These are phyloP conservation scores for Gamsiella multidivaricata DNA, from an alignment of 192 early-diverging fungal species.

Conservation along the genomic window DNA sequence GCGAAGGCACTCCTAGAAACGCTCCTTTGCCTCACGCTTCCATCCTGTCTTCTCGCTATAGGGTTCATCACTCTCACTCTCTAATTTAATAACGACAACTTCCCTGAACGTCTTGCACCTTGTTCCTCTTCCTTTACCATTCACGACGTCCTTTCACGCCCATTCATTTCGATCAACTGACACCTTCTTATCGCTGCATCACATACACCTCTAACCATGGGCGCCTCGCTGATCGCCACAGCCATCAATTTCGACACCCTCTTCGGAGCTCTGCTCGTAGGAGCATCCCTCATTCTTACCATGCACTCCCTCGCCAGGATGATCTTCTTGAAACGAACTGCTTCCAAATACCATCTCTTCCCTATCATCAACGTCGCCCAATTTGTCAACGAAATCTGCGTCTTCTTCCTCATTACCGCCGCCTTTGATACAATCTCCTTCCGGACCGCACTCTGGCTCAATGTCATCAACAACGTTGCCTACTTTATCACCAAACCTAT, in stretches of 20 bases:
- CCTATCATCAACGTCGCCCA: conserved; percentile 54
- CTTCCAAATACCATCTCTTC: conserved; percentile 53
- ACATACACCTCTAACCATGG: conserved; percentile 7
- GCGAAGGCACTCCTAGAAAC: too few relatives aligned
- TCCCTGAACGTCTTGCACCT: background rate
- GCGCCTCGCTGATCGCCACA: conserved; percentile 47
- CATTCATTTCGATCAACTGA: background rate
- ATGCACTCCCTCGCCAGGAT: conserved; percentile 48
- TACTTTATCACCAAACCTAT: conserved; percentile 54
- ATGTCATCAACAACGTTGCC: conserved; percentile 51
- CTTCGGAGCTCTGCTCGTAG: conserved; percentile 51
- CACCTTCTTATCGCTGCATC: background rate
- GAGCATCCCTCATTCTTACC: conserved; percentile 46
- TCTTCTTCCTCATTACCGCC: conserved; percentile 51
- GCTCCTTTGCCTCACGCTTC: background rate
- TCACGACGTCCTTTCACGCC: background rate
- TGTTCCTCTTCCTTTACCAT: background rate
- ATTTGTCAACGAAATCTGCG: conserved; percentile 43
- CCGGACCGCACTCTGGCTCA: conserved; percentile 42
- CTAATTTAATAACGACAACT: background rate
- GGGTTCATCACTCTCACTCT: background rate
- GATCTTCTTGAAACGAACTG: conserved; percentile 40
- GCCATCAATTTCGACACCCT: conserved; percentile 25
- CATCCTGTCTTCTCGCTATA: too few relatives aligned
- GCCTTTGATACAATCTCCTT: conserved; percentile 27